Conservation (phyloP, 2,329 filamentous ascomycete genomes). For the Didymella pomorum region DNA sequence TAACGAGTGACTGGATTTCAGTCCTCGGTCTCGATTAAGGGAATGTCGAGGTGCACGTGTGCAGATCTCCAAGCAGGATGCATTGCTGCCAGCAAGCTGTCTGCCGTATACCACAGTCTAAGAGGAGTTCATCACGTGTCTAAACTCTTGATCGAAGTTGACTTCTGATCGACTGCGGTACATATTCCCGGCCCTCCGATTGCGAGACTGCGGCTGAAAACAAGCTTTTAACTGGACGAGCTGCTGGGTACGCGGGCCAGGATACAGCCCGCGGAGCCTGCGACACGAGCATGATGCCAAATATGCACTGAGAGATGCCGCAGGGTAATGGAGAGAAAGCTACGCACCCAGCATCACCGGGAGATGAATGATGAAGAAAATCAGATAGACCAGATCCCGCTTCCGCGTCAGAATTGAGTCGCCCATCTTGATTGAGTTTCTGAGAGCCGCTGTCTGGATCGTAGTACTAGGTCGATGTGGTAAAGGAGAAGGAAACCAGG, state of each 20-base stretch:
- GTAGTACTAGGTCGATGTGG: constrained; percentile 7
- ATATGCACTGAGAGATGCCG: neutral
- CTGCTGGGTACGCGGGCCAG: neutral
- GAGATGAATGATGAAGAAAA: constrained; percentile 69
- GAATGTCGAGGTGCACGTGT: neutral
- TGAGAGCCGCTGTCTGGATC: neutral
- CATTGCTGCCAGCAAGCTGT: neutral
- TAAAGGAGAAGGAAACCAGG: neutral
- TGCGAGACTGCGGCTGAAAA: neutral
- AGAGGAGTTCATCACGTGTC: too few relatives aligned
- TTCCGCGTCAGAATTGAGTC: constrained; percentile 50
- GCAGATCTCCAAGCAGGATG: neutral
- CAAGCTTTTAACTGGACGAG: neutral
- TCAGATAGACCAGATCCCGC: constrained; percentile 59
- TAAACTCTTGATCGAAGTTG: too few relatives aligned
- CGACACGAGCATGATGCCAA: neutral
- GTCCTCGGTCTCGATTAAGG: neutral
- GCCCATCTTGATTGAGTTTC: constrained; percentile 34
- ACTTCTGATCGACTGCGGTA: too few relatives aligned
- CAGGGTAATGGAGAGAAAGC: neutral
- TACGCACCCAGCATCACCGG: constrained; percentile 66
- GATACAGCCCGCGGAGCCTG: neutral
- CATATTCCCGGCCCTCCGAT: too few relatives aligned
- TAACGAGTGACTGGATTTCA: neutral
- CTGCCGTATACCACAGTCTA: too few relatives aligned